Base-by-base conservation (phyloP, 176 grass and related monocot species). In the Oryza glaberrima region DNA sequence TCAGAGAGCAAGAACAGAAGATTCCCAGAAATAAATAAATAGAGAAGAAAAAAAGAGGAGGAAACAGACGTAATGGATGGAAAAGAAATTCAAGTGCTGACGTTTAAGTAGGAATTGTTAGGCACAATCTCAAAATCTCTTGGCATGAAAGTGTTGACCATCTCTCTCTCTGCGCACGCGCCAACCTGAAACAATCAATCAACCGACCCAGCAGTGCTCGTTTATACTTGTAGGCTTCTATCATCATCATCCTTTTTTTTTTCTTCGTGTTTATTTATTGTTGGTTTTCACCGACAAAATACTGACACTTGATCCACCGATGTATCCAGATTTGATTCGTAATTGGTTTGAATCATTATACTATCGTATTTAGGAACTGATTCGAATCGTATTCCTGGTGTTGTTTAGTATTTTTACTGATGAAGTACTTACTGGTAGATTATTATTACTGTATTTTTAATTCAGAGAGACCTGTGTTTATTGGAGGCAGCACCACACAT, bases 81-180 rank as follows among this genome's bases (percentile, higher is more conserved):
- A 9, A 11, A 44, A 44, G 11, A 16, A 83, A 0, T 7, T 43
- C 66, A 5, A 17, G 22, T n/a, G n/a, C 72, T 20, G 34, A 56
- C 38, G 35, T 28, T 30, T 36, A 44, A 82, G 69, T 82, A 32
- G 80, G 86, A 77, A 77, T 69, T 5, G 72, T 82, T 82, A 71
- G 86, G 86, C 72, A n/a, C 65, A 20, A 67, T 17, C 60, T 81
- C 77, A 43, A 68, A 43, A 68, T 65, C 79, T 51, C n/a, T 2
- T 11, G 58, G n/a, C 20, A 20, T 28, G 13, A 43, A 36, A 48
- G 20, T 17, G 79, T 83, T 78, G 86, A 88, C 86, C 63, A 12
- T 2, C 22, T 58, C 34, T 30, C 30, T 58, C 16, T 40, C 17
- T 3, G 51, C 1, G 51, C 35, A 14, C 68, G 15, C 69, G 34